phyloP scores from a whole-genome alignment of 2,329 filamentous ascomycete species.

The Rutstroemia sp. region DNA sequence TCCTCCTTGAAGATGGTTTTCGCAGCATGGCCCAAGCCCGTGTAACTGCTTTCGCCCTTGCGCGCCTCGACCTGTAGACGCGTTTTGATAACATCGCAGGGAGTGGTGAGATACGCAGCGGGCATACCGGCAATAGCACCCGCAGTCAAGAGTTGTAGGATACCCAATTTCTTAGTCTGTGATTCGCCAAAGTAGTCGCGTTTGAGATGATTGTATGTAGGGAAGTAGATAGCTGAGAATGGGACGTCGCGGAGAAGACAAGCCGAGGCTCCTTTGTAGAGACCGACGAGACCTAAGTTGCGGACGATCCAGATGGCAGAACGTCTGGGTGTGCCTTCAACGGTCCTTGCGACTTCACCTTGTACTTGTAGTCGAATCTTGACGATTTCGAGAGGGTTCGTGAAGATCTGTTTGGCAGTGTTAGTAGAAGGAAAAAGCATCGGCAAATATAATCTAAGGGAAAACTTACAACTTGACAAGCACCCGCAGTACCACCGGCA shows the following conservation, averaged over 20 bases:
- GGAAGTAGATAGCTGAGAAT: constrained; percentile 99
- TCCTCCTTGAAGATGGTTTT: constrained; percentile 80
- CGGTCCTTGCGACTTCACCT: constrained; percentile 85
- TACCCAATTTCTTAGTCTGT: constrained; percentile 75
- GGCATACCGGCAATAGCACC: constrained; percentile 94
- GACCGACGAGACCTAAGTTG: constrained; percentile 85
- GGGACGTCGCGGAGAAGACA: constrained; percentile 94
- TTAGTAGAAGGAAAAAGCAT: neutral
- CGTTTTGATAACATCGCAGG: constrained; percentile 98
- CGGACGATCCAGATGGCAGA: constrained; percentile 97
- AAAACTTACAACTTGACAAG: constrained; percentile 82
- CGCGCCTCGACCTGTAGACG: constrained; percentile 94
- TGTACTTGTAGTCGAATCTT: constrained; percentile 98
- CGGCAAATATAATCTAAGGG: neutral
- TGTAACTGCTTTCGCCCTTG: constrained; percentile 88
- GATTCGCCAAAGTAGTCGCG: constrained; percentile 89
- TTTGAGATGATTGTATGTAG: constrained; percentile 91
- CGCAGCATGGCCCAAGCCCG: constrained; percentile 77
- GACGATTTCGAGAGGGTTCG: constrained; percentile 96
- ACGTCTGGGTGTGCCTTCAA: constrained; percentile 74
- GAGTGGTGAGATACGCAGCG: constrained; percentile 89
- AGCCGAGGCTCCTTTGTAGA: constrained; percentile 95
- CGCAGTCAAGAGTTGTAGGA: constrained; percentile 84
- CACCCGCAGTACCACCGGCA: constrained; percentile 83
- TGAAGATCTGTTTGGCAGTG: constrained; percentile 63